Evolutionary conservation across 108 stramenopile genomes (phyloP).

Genomic region (Hondaea fermentalgiana): DNA sequence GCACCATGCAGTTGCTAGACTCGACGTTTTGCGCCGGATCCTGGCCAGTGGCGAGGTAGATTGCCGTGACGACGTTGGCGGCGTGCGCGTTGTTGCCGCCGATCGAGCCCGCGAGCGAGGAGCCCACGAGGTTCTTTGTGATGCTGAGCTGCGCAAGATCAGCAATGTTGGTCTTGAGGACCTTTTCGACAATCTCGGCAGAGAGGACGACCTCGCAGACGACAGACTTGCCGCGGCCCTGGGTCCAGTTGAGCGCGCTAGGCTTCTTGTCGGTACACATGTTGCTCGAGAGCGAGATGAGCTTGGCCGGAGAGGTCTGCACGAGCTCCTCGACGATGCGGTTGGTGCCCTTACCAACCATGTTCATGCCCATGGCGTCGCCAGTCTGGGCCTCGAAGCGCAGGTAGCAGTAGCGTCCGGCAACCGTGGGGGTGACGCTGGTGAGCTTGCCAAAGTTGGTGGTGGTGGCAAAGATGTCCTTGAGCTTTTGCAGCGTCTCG

Average conservation of each 20-base stretch:
- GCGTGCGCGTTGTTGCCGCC: slow-evolving; percentile 98
- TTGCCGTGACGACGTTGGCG: slow-evolving; percentile 91
- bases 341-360: slow-evolving; percentile 86
- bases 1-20: slow-evolving; percentile 17
- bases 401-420: slow-evolving; percentile 87
- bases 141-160: slow-evolving; percentile 81
- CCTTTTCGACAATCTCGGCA: slow-evolving; percentile 65
- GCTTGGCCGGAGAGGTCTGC: slow-evolving; percentile 60
- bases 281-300: slow-evolving; percentile 87
- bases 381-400: slow-evolving; percentile 84
- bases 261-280: slow-evolving; percentile 99
- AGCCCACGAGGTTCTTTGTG: slow-evolving; percentile 93
- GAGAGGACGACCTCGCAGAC: slow-evolving; percentile 86
- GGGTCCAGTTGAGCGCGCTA: slow-evolving; percentile 93
- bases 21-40: slow-evolving; percentile 99
- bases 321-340: slow-evolving; percentile 75
- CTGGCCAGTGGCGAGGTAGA: slow-evolving; percentile 94
- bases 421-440: slow-evolving; percentile 67
- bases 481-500: slow-evolving; percentile 66
- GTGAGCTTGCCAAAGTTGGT: slow-evolving; percentile 83
- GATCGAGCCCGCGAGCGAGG: slow-evolving; percentile 86
- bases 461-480: slow-evolving; percentile 89
- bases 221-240: slow-evolving; percentile 91
- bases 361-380: slow-evolving; percentile 99
- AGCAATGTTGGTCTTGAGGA: slow-evolving; percentile 83